phyloP scores from a whole-genome alignment of 1,139 yeast species.

The Pichia sp. region DNA sequence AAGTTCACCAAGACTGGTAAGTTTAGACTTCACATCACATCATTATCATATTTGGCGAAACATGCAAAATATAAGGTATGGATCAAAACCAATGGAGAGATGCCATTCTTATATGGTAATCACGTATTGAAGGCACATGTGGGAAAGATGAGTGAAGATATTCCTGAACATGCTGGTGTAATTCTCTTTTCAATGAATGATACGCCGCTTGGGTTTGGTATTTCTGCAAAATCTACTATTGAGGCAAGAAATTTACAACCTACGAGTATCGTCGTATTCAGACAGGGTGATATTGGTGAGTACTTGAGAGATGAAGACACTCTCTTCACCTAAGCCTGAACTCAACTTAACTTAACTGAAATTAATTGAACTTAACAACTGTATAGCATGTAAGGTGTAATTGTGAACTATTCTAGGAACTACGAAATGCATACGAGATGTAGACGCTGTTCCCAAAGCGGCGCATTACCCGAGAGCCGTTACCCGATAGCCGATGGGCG shows the following conservation, averaged over 20 bases:
- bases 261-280: constrained; percentile 87
- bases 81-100: constrained; percentile 96
- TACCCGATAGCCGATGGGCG: too few relatives aligned
- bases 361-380: too few relatives aligned
- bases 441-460: too few relatives aligned
- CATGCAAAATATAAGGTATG: constrained; percentile 91
- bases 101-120: constrained; percentile 97
- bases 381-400: too few relatives aligned
- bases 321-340: constrained; percentile 79
- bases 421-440: too few relatives aligned
- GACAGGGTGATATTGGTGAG: constrained; percentile 98
- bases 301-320: constrained; percentile 98
- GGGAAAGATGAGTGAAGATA: constrained; percentile 95
- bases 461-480: too few relatives aligned
- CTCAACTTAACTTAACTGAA: too few relatives aligned
- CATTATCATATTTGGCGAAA: constrained; percentile 73
- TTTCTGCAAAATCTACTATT: constrained; percentile 84
- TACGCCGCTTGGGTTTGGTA: constrained; percentile 93
- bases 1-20: constrained; percentile 97
- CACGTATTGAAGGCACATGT: constrained; percentile 95
- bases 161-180: constrained; percentile 97
- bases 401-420: too few relatives aligned
- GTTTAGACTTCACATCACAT: constrained; percentile 90
- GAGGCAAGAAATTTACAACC: constrained; percentile 88
- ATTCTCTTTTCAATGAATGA: constrained; percentile 88